Evolutionary conservation across 352 stramenopile genomes (phyloP).

Genomic region (Pythium utonaiense): DNA sequence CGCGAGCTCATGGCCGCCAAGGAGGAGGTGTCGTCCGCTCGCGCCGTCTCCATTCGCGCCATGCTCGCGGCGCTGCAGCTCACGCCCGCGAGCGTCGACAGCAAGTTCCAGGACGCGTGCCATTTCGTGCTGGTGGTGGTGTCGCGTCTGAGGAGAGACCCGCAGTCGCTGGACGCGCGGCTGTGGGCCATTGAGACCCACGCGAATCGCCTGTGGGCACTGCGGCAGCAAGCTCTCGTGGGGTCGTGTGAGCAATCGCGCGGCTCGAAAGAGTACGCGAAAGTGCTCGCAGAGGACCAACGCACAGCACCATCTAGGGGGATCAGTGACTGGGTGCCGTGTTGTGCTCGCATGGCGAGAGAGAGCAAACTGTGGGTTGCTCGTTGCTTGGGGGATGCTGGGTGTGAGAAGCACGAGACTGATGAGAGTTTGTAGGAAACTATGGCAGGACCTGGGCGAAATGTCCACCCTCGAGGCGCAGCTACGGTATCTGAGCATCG

Average conservation of each 20-base stretch:
- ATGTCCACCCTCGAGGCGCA: constrained; percentile 44
- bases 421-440: constrained; percentile 27
- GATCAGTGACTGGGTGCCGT: constrained; percentile 23
- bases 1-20: constrained; percentile 30
- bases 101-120: constrained; percentile 41
- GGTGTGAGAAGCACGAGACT: not conserved
- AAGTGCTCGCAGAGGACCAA: constrained; percentile 4
- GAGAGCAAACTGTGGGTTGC: constrained; percentile 45
- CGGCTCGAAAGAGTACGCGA: constrained; percentile 41
- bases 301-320: not conserved
- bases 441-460: constrained; percentile 59
- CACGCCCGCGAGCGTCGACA: constrained; percentile 5
- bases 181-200: constrained; percentile 50
- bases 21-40: not conserved
- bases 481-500: constrained; percentile 47
- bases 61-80: constrained; percentile 17
- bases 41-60: not conserved
- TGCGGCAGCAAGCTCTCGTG: constrained; percentile 53
- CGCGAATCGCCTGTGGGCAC: constrained; percentile 44
- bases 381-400: not conserved
- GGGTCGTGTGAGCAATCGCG: constrained; percentile 57
- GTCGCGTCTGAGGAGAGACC: constrained; percentile 49
- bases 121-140: constrained; percentile 56
- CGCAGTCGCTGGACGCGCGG: constrained; percentile 37
- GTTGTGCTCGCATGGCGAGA: constrained; percentile 40